phyloP scores from a whole-genome alignment of 257 asterid species.

The Lycium barbarum region DNA sequence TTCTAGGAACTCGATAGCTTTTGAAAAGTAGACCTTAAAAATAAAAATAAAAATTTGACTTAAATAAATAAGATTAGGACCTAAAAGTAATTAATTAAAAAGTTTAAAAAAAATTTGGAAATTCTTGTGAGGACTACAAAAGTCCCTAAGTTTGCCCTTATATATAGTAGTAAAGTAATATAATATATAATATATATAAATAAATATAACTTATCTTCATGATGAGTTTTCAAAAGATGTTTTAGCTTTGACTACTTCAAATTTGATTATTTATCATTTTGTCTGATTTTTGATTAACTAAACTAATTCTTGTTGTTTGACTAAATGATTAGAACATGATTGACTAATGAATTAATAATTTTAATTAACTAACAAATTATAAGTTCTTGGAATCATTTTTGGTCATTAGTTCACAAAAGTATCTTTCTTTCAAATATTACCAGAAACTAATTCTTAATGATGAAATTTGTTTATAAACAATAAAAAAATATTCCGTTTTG shows the following conservation, averaged over 20 bases:
- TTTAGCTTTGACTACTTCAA: not conserved
- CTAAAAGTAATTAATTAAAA: too few species aligned
- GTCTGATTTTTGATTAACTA: not conserved
- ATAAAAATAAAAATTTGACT: too few species aligned
- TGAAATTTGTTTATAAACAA: not conserved
- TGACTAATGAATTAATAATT: not conserved
- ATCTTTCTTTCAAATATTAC: not conserved
- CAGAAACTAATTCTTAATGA: not conserved
- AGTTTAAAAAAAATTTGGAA: too few species aligned
- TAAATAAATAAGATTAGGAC: too few species aligned
- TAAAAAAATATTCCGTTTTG: not conserved
- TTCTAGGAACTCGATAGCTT: too few species aligned
- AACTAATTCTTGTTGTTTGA: not conserved
- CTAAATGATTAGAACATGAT: not conserved
- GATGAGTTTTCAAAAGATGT: not conserved
- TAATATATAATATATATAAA: too few species aligned
- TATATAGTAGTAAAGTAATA: too few species aligned
- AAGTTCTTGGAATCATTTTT: not conserved
- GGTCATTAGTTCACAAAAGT: not conserved
- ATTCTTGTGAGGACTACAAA: too few species aligned
- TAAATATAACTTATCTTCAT: not conserved
- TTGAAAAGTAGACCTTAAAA: too few species aligned
- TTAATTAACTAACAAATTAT: not conserved
- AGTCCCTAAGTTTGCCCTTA: too few species aligned
- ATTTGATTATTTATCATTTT: not conserved